Evolutionary conservation across 2,329 filamentous ascomycete genomes (phyloP), one percentile per base, ranked within the genome.

Genomic region (Neodidymelliopsis sp.): DNA sequence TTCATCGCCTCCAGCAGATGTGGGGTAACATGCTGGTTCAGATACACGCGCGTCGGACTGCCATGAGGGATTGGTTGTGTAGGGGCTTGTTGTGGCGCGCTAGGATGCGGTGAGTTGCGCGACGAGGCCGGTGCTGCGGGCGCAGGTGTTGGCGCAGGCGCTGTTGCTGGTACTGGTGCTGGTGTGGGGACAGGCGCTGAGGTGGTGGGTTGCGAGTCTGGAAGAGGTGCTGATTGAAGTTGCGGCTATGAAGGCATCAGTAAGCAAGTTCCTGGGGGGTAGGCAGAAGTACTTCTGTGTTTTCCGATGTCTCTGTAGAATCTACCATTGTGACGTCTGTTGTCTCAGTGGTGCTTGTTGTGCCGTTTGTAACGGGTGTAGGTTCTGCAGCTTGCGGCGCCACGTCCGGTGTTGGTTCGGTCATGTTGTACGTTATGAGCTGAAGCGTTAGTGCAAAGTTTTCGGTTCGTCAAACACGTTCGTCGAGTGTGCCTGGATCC

Each of bases 1-100:
- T 80, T 81, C 77, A 80, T 79, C 5, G 75, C 78, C 61, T 81
- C 78, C 30, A 81, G 63, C 61, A 80, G 56, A 64, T 80, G 73
- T 43, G 78, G 78, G 31, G 78, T 81, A 24, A 80, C 70, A 56
- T 79, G 68, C 59, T 74, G 69, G 53, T 80, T 81, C 54, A 81
- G 58, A 56, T 78, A 80, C 35, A 79, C 73, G 9, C 78, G 64
- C 19, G 77, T 79, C 1, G 77, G 74, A 18, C 74, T 74, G 6
- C 78, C 78, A 53, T 81, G 77, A 15, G 76, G 70, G 28, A 74
- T 74, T 15, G 78, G 64, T 18, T 71, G 63, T 12, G 63, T 57
- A 2, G 70, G 71, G 20, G 62, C 62, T 54, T 66, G 63, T 28
- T 60, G 44, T 6, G 57, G 49, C 4, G 53, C 58, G 11, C 45